Conservation (phyloP, 352 stramenopile species). For the Phytophthora vignae region DNA sequence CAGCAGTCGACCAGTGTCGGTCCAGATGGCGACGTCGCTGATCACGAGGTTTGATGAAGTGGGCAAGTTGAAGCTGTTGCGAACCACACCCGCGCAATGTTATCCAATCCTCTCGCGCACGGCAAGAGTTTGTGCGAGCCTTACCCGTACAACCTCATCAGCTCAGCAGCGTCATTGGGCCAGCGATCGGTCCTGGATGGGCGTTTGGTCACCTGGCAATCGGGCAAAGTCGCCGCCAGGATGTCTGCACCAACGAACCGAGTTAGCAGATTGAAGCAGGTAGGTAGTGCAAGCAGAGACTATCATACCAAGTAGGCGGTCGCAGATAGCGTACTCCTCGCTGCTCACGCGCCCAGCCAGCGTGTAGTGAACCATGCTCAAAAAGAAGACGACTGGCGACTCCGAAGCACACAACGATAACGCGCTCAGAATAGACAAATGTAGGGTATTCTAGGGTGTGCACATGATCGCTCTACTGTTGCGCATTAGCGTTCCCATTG, state of each 20-base stretch:
- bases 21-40: constrained; percentile 76
- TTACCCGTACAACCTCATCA: constrained; percentile 61
- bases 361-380: constrained; percentile 67
- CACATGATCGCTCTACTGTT: constrained; percentile 21
- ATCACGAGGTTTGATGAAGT: constrained; percentile 56
- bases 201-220: constrained; percentile 66
- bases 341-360: constrained; percentile 72
- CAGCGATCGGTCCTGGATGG: constrained; percentile 56
- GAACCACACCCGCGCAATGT: constrained; percentile 2
- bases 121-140: constrained; percentile 4
- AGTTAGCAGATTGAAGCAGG: neutral
- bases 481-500: constrained; percentile 22
- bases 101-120: neutral
- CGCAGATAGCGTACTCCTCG: constrained; percentile 79
- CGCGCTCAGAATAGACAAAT: constrained; percentile 8
- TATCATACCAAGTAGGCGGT: constrained; percentile 65
- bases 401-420: neutral
- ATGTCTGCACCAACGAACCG: constrained; percentile 49
- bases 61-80: constrained; percentile 38
- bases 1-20: constrained; percentile 66
- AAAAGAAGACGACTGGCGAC: neutral
- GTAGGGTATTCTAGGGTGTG: neutral
- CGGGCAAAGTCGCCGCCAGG: constrained; percentile 52
- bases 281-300: neutral
- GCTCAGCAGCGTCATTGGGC: constrained; percentile 49